A percentile compares a stretch with the other conserved stretches of the same genome.
phyloP scores from a whole-genome alignment of 169 alveolate genomes.

The Plasmodium vinckei region DNA sequence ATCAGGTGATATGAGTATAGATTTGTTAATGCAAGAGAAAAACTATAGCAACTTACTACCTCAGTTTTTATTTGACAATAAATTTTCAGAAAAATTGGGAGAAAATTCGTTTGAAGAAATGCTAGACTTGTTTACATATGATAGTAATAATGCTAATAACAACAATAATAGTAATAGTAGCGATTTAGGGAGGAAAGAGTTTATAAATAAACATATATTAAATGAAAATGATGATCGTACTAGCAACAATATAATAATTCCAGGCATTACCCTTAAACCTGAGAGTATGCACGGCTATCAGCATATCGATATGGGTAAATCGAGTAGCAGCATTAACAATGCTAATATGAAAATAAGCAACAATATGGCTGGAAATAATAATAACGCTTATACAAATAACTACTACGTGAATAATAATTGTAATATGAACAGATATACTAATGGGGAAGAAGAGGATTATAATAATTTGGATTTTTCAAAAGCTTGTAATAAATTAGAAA shows the following conservation, averaged over 20 bases:
- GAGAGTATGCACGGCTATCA: background rate
- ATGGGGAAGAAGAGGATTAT: conserved; percentile 36
- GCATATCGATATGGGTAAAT: background rate
- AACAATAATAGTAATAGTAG: background rate
- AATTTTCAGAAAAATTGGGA: background rate
- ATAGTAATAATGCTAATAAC: background rate
- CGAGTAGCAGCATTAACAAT: background rate
- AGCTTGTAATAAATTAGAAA: conserved; percentile 8
- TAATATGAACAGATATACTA: background rate
- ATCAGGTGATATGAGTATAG: conserved; percentile 31
- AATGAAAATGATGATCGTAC: background rate
- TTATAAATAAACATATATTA: background rate
- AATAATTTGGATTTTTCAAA: conserved; percentile 19
- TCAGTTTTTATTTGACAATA: conserved; percentile 53
- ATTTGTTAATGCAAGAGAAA: conserved; percentile 22
- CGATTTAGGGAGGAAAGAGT: background rate
- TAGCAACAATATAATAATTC: background rate
- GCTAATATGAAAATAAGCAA: background rate
- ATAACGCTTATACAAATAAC: background rate
- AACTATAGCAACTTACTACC: conserved; percentile 26
- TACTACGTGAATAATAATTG: background rate
- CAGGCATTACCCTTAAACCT: background rate
- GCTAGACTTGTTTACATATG: background rate
- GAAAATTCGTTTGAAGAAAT: conserved; percentile 48
- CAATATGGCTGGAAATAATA: background rate